Base-by-base conservation (phyloP, 1,284 basidiomycete species). In the Sporisorium reilianum region DNA sequence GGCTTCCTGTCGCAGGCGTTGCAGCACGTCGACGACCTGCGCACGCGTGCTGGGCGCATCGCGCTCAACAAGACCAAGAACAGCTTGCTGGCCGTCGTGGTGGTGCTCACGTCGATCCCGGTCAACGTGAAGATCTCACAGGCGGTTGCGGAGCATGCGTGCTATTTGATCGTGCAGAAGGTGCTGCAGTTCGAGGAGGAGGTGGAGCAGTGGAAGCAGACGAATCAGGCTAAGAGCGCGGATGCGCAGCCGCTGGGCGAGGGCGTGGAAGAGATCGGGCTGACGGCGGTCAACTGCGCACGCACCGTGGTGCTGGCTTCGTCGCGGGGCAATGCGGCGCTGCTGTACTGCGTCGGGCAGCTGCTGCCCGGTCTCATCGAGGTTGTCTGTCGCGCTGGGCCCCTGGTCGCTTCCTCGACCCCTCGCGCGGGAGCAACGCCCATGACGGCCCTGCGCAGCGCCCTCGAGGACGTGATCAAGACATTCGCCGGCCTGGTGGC, bases 201-300 rank as follows among this genome's bases (percentile, higher is more conserved):
- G 54, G 61, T 59, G 20, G 62, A 62, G 52, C 65, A 68, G 51
- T 64, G 55, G 65, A 55, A 53, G 55, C 65, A 68, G 54, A 60
- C 57, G 3, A 32, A 34, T 14, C 30, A 36, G 16, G 38, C 38
- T 1, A 41, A 41, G 38, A 8, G 38, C n/a, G 38, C 14, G 38
- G 77, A 75, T 87, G n/a, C 28, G 34, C 38, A 40, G 16, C 40
- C 57, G 45, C 52, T 76, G 30, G 44, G 45, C 7, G 55, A 66
- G n/a, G 55, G 42, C 12, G 57, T 45, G 46, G 70, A 64, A 62
- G 85, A 91, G 89, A 87, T 91, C 32, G 90, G 91, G 0, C 84
- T 94, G n/a, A 93, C 93, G 5, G 93, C 94, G 3, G 89, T 92
- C 1, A 93, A 97, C 78, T 97, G 95, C 80, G 89, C 92, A 0